Evolutionary conservation across 306 rosid species (phyloP).

Genomic region (Canavalia gladiata): DNA sequence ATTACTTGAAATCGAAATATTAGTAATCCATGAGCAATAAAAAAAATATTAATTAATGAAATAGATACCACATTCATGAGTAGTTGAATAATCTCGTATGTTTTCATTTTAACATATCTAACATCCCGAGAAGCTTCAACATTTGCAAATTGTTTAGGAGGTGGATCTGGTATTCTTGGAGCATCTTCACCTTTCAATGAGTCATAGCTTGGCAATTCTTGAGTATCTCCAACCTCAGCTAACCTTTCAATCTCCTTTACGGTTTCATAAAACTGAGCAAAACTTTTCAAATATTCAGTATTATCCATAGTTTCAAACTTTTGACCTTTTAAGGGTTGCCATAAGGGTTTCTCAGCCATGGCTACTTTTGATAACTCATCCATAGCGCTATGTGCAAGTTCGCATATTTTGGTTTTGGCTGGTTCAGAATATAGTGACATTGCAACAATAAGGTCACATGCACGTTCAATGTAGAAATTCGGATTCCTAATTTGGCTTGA

Average conservation of each 20-base stretch:
- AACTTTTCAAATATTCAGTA: slow-evolving; percentile 34
- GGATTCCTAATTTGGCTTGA: not conserved
- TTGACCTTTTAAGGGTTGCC: slow-evolving; percentile 37
- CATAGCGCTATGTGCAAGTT: slow-evolving; percentile 50
- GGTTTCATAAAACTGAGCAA: slow-evolving; percentile 24
- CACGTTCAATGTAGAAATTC: slow-evolving; percentile 9
- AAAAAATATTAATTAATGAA: not conserved
- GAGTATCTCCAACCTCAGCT: slow-evolving; percentile 55
- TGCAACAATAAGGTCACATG: slow-evolving; percentile 49
- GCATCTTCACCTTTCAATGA: not conserved
- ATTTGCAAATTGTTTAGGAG: not conserved
- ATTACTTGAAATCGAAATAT: not conserved
- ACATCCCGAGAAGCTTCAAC: slow-evolving; percentile 55
- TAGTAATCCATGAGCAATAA: not conserved
- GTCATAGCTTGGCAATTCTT: slow-evolving; percentile 31
- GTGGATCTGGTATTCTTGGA: not conserved
- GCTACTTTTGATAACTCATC: slow-evolving; percentile 44
- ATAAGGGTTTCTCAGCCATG: slow-evolving; percentile 43
- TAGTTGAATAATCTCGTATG: slow-evolving; percentile 45
- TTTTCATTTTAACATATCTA: slow-evolving; percentile 34
- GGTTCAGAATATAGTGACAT: slow-evolving; percentile 32
- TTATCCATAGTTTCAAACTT: slow-evolving; percentile 43
- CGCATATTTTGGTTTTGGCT: slow-evolving; percentile 17
- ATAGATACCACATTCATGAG: slow-evolving; percentile 56
- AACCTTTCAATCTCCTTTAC: slow-evolving; percentile 43